A percentile compares a stretch with the other conserved stretches of the same genome.
These are phyloP conservation scores for Candida buenavistaensis DNA, from an alignment of 1,139 yeast species.

Conservation along the genomic window DNA sequence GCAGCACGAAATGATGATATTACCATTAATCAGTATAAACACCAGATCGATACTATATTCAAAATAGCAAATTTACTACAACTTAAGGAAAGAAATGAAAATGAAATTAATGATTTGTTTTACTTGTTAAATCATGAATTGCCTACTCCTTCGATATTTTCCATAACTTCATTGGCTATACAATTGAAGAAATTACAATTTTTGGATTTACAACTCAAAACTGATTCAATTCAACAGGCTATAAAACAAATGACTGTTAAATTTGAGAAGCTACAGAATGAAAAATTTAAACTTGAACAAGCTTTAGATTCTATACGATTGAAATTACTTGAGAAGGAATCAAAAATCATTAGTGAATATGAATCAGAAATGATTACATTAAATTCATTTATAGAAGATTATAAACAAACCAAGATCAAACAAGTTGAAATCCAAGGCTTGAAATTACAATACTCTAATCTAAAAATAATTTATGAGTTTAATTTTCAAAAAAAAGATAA, in stretches of 20 bases:
- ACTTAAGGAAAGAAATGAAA: slow-evolving; percentile 7
- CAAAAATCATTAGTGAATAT: slow-evolving; percentile 12
- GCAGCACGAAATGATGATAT: slow-evolving; percentile 11
- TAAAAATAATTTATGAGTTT: slow-evolving; percentile 27
- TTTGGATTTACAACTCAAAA: slow-evolving; percentile 23
- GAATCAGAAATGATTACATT: slow-evolving; percentile 13
- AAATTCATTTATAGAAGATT: slow-evolving; percentile 17
- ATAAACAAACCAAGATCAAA: slow-evolving; percentile 21
- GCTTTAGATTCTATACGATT: slow-evolving; percentile 8
- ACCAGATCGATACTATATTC: slow-evolving; percentile 31
- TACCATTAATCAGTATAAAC: slow-evolving; percentile 7
- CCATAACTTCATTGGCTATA: slow-evolving; percentile 41
- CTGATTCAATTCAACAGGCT: slow-evolving; percentile 24
- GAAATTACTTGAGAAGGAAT: slow-evolving; percentile 12
- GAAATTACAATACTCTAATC: slow-evolving; percentile 26
- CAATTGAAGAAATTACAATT: slow-evolving; percentile 45
- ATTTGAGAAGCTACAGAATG: slow-evolving; percentile 17
- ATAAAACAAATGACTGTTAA: slow-evolving; percentile 16
- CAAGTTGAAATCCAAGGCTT: slow-evolving; percentile 32
- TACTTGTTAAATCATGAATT: slow-evolving; percentile 11
- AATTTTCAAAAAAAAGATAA: slow-evolving; percentile 17
- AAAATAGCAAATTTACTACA: slow-evolving; percentile 15
- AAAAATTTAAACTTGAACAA: slow-evolving; percentile 8
- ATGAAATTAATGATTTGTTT: slow-evolving; percentile 8
- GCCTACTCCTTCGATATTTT: slow-evolving; percentile 25